Percentiles rank a stretch among this genome's conserved stretches.
phyloP scores from a whole-genome alignment of 306 rosid species.

The Abrus precatorius region DNA sequence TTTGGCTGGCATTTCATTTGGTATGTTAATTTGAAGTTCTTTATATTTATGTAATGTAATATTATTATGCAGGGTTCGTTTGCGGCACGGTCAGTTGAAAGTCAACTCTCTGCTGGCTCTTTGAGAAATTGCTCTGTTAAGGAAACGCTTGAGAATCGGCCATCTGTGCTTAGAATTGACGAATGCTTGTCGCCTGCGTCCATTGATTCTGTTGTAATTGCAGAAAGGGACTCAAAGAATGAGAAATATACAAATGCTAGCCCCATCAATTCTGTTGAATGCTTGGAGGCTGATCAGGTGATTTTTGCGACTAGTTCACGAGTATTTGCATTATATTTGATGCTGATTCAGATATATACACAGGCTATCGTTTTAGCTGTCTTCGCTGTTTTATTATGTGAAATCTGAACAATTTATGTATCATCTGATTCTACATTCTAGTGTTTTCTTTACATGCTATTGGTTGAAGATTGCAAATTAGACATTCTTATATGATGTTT shows the following conservation, averaged over 20 bases:
- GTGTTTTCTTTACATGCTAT: not conserved
- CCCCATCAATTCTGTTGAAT: slow-evolving; percentile 72
- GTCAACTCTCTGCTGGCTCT: slow-evolving; percentile 78
- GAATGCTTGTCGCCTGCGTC: slow-evolving; percentile 89
- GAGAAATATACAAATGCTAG: slow-evolving; percentile 66
- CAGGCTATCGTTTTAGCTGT: not conserved
- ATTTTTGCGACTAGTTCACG: slow-evolving; percentile 18
- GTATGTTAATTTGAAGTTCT: not conserved
- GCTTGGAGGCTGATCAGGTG: slow-evolving; percentile 91
- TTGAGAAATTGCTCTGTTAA: slow-evolving; percentile 66
- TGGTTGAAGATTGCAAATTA: slow-evolving; percentile 16
- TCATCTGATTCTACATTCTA: slow-evolving; percentile 21
- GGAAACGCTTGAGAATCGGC: slow-evolving; percentile 71
- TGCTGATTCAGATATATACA: not conserved
- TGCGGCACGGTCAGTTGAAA: slow-evolving; percentile 81
- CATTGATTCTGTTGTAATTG: slow-evolving; percentile 89
- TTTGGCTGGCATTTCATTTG: not conserved
- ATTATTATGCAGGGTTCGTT: slow-evolving; percentile 65
- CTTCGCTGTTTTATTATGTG: slow-evolving; percentile 23
- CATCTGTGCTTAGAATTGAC: slow-evolving; percentile 70
- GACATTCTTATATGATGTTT: slow-evolving; percentile 13
- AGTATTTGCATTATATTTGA: not conserved
- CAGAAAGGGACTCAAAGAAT: slow-evolving; percentile 80
- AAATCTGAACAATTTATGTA: slow-evolving; percentile 19
- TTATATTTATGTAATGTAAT: slow-evolving; percentile 7